Conservation (phyloP, 345 rosid species). For the Balakata baccata region DNA sequence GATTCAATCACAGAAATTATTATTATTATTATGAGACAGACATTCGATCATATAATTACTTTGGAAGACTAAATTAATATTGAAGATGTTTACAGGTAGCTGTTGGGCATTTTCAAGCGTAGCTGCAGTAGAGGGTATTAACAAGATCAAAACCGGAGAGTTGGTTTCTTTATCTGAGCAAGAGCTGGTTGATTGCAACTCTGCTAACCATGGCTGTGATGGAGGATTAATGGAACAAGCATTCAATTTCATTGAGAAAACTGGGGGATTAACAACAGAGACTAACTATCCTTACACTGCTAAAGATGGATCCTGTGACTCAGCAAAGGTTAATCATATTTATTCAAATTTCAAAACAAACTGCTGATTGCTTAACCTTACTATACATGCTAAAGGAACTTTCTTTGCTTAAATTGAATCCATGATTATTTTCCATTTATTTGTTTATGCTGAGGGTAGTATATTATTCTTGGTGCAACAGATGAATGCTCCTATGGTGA, state of each 20-base stretch:
- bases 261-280: conserved; percentile 47
- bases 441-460: no score
- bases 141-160: conserved; percentile 43
- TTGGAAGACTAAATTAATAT: no score
- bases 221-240: conserved; percentile 42
- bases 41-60: no score
- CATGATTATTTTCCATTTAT: no score
- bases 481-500: conserved; percentile 37
- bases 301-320: conserved; percentile 41
- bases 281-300: conserved; percentile 43
- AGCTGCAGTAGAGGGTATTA: conserved; percentile 39
- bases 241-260: conserved; percentile 33
- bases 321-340: conserved; percentile 15
- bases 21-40: no score
- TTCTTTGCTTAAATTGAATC: no score
- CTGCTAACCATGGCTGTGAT: conserved; percentile 27
- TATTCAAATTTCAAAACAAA: no score
- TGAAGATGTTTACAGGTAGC: conserved; percentile 23
- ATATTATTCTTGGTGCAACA: neutral
- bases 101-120: conserved; percentile 45
- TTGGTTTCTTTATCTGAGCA: conserved; percentile 38
- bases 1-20: no score
- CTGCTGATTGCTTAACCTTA: neutral
- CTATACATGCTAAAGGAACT: neutral
- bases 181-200: conserved; percentile 35